Percentiles rank a stretch among this genome's conserved stretches.
Conservation (phyloP, 1,139 yeast species). For the Nakaseomyces bracarensis region DNA sequence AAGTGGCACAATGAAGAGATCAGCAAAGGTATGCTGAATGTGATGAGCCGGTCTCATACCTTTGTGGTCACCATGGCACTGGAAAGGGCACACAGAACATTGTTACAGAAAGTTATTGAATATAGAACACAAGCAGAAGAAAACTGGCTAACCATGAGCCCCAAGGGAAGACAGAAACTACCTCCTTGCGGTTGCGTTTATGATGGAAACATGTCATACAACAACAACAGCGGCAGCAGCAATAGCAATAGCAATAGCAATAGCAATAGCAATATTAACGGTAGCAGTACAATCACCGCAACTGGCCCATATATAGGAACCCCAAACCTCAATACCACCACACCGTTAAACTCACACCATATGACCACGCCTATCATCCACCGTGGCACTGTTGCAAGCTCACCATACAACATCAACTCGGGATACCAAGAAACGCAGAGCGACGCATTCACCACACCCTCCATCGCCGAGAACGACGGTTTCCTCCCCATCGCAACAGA, state of each 20-base stretch:
- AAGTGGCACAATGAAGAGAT: constrained; percentile 9
- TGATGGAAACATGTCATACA: background rate
- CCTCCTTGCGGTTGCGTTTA: background rate
- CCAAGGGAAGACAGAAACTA: background rate
- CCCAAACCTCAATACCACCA: too few relatives aligned
- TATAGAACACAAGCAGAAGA: constrained; percentile 16
- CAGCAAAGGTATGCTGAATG: constrained; percentile 9
- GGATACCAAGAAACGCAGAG: too few relatives aligned
- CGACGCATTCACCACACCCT: too few relatives aligned
- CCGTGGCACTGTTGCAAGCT: background rate
- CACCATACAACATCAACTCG: background rate
- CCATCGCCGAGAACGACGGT: too few relatives aligned
- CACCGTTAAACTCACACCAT: too few relatives aligned
- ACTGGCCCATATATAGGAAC: too few relatives aligned
- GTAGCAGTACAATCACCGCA: background rate
- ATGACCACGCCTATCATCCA: background rate
- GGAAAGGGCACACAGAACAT: constrained; percentile 17
- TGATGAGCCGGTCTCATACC: constrained; percentile 13
- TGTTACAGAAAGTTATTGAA: constrained; percentile 19
- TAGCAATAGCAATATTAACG: background rate
- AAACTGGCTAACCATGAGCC: constrained; percentile 1
- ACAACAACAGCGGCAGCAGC: background rate
- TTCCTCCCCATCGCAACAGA: background rate
- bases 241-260: background rate
- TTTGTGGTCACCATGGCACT: constrained; percentile 13